Percentiles rank a stretch among this genome's conserved stretches.
phyloP scores from a whole-genome alignment of 2,329 filamentous ascomycete species.

The Alternaria consortialis region DNA sequence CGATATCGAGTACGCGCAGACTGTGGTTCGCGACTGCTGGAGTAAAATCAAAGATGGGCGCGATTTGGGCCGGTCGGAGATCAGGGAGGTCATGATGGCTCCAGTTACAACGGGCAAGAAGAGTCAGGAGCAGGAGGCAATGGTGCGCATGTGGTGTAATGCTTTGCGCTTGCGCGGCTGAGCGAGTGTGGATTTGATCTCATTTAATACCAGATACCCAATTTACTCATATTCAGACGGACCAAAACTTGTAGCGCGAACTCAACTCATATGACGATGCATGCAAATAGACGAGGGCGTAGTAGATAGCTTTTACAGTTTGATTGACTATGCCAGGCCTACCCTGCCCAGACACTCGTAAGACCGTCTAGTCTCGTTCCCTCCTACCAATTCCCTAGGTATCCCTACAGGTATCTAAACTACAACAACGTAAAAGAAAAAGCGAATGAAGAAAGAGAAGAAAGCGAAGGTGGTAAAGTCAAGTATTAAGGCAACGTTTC shows the following conservation, averaged over 20 bases:
- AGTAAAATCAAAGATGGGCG: conserved; percentile 27
- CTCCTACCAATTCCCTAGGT: conserved; percentile 18
- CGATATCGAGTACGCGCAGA: conserved; percentile 36
- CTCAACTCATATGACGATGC: background rate
- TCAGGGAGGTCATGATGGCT: conserved; percentile 40
- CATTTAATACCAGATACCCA: conserved; percentile 1
- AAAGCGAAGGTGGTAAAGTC: conserved; percentile 32
- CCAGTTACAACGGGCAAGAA: conserved; percentile 8
- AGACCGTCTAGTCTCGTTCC: conserved; percentile 15
- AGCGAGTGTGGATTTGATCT: background rate
- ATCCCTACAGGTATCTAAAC: conserved; percentile 39
- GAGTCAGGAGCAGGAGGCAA: conserved; percentile 29
- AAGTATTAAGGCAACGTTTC: conserved; percentile 26
- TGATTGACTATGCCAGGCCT: conserved; percentile 10
- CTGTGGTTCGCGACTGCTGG: conserved; percentile 40
- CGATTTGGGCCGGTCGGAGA: conserved; percentile 38
- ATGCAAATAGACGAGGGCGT: background rate
- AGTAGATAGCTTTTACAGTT: conserved; percentile 6
- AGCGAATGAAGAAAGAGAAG: conserved; percentile 5
- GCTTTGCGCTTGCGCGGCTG: conserved; percentile 39
- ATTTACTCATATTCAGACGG: background rate
- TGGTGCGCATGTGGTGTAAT: conserved; percentile 47
- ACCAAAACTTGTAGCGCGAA: no score
- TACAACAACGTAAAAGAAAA: conserved; percentile 22
- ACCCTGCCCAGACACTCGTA: conserved; percentile 11